A percentile compares a stretch with the other conserved stretches of the same genome.
Evolutionary conservation across 805 yeast species (phyloP).

Genomic region (Lipomyces chichibuensis): DNA sequence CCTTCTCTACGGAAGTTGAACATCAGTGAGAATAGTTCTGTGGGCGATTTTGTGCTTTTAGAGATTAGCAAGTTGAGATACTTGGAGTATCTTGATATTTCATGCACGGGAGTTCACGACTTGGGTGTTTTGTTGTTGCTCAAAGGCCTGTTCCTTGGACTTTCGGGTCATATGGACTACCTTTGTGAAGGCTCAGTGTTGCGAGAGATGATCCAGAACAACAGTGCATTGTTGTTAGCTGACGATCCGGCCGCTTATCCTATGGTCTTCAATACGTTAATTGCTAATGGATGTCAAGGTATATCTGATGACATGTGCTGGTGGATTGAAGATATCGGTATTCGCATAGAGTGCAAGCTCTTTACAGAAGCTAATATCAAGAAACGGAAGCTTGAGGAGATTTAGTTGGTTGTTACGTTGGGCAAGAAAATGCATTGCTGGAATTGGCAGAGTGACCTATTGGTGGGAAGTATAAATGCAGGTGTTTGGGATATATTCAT

Average conservation of each 20-base stretch:
- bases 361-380: neutral
- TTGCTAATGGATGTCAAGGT: conserved; percentile 1
- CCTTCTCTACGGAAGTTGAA: conserved; percentile 10
- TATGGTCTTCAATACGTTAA: neutral
- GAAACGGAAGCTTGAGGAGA: neutral
- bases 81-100: conserved; percentile 10
- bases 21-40: conserved; percentile 17
- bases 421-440: neutral
- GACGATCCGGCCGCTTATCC: neutral
- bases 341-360: conserved; percentile 1
- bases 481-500: neutral
- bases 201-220: neutral
- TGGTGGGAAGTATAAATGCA: neutral
- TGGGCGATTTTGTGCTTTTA: conserved; percentile 3
- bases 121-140: conserved; percentile 12
- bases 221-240: neutral
- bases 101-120: conserved; percentile 5
- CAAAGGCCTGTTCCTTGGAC: neutral
- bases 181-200: neutral
- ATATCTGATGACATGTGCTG: conserved; percentile 10
- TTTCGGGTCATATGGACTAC: neutral
- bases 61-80: conserved; percentile 3
- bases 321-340: conserved; percentile 1
- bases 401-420: neutral
- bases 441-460: neutral